A percentile compares a stretch with the other conserved stretches of the same genome.
phyloP scores from a whole-genome alignment of 2,329 filamentous ascomycete species.

The Rhexocercosporidium sp. region DNA sequence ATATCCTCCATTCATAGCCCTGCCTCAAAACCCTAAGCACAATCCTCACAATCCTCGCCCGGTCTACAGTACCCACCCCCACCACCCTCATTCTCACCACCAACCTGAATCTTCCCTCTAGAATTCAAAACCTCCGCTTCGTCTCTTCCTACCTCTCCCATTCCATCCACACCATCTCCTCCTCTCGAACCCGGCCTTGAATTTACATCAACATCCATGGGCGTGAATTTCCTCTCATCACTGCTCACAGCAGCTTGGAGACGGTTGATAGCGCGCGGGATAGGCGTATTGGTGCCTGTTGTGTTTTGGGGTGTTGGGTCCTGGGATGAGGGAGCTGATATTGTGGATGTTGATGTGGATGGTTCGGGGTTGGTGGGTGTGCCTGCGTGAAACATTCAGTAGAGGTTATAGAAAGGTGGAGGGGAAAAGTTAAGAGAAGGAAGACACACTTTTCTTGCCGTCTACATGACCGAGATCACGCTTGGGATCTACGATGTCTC shows the following conservation, averaged over 20 bases:
- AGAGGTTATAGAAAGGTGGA: neutral
- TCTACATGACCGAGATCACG: conserved; percentile 85
- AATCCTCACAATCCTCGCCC: conserved; percentile 31
- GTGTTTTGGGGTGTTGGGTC: neutral
- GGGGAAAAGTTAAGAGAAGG: neutral
- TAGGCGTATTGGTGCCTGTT: neutral
- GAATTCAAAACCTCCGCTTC: conserved; percentile 14
- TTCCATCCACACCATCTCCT: neutral
- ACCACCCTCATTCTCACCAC: conserved; percentile 8
- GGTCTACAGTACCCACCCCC: conserved; percentile 21
- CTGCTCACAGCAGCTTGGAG: conserved; percentile 1
- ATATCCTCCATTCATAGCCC: neutral
- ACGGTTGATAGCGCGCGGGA: conserved; percentile 19
- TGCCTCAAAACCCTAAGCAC: conserved; percentile 5
- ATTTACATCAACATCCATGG: conserved; percentile 28
- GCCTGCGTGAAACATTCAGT: neutral
- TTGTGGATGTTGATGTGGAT: neutral
- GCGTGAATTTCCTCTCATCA: conserved; percentile 24
- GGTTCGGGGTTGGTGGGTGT: neutral
- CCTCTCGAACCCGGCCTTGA: conserved; percentile 14
- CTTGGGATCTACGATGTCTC: conserved; percentile 80
- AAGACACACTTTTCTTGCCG: conserved; percentile 44
- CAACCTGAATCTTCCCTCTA: conserved; percentile 30
- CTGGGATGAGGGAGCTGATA: neutral
- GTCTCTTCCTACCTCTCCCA: neutral